phyloP scores from a whole-genome alignment of 2,329 filamentous ascomycete species.

The Penicillium sp. region DNA sequence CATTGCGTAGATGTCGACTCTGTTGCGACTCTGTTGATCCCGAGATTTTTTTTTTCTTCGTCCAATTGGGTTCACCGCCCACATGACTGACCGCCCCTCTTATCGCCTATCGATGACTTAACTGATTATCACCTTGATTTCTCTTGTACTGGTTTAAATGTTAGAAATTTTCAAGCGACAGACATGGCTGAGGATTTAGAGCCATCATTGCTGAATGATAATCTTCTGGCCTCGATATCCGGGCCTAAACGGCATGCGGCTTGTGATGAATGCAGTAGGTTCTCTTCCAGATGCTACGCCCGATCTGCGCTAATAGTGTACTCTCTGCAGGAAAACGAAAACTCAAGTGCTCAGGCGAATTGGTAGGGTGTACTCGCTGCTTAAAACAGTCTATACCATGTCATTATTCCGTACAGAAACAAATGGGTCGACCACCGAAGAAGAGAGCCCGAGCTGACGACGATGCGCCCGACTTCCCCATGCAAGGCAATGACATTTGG shows the following conservation, averaged over 20 bases:
- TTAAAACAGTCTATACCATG: constrained; percentile 42
- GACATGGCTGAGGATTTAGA: constrained; percentile 4
- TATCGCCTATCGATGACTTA: constrained; percentile 22
- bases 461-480: constrained; percentile 15
- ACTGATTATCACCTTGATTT: constrained; percentile 4
- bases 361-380: constrained; percentile 44
- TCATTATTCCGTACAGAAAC: constrained; percentile 49
- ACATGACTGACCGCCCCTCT: constrained; percentile 36
- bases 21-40: constrained; percentile 11
- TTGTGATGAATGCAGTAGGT: constrained; percentile 51
- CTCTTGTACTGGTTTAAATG: background rate
- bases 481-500: constrained; percentile 21
- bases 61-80: constrained; percentile 32
- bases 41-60: constrained; percentile 29
- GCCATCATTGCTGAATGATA: background rate
- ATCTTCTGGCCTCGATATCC: constrained; percentile 5
- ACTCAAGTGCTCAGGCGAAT: constrained; percentile 49
- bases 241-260: constrained; percentile 46
- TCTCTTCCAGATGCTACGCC: constrained; percentile 1
- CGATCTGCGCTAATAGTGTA: constrained; percentile 16
- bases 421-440: constrained; percentile 49
- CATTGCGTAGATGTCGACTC: constrained; percentile 10
- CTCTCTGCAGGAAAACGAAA: constrained; percentile 44
- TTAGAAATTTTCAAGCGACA: constrained; percentile 7
- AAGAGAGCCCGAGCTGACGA: constrained; percentile 36